A percentile compares a stretch with the other conserved stretches of the same genome.
phyloP scores from a whole-genome alignment of 257 asterid genomes.

The Ligustrum vulgare region DNA sequence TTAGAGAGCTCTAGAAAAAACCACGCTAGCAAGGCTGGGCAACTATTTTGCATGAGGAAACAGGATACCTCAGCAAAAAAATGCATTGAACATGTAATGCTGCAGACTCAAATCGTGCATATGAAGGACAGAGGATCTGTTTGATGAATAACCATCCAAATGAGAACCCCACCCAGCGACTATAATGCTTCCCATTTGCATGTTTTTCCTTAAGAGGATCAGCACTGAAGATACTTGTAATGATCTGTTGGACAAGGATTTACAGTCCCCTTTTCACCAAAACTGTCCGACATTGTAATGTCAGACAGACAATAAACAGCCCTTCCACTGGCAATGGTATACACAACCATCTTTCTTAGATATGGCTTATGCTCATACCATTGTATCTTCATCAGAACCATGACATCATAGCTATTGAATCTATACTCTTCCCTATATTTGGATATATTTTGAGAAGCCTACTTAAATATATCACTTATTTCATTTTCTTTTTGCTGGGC shows the following conservation, averaged over 20 bases:
- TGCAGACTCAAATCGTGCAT: no score
- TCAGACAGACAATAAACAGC: not conserved
- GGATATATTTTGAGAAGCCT: not conserved
- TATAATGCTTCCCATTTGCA: not conserved
- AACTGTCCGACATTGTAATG: not conserved
- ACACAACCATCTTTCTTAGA: not conserved
- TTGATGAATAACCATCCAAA: not conserved
- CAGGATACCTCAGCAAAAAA: not conserved
- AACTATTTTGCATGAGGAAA: not conserved
- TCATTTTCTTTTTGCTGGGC: not conserved
- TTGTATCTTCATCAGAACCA: not conserved
- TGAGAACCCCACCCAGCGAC: not conserved
- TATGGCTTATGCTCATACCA: not conserved
- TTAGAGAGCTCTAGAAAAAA: not conserved
- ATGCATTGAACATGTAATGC: no score
- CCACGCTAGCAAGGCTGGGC: not conserved
- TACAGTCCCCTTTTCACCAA: not conserved
- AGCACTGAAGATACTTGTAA: not conserved
- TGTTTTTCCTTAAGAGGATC: not conserved
- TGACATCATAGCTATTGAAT: not conserved
- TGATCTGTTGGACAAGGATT: not conserved
- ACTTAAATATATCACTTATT: not conserved
- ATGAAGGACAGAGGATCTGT: no score
- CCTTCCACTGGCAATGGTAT: not conserved
- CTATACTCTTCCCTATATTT: not conserved